A percentile compares a stretch with the other conserved stretches of the same genome.
phyloP scores from a whole-genome alignment of 306 rosid genomes.

The Chamaecrista fasciculata region DNA sequence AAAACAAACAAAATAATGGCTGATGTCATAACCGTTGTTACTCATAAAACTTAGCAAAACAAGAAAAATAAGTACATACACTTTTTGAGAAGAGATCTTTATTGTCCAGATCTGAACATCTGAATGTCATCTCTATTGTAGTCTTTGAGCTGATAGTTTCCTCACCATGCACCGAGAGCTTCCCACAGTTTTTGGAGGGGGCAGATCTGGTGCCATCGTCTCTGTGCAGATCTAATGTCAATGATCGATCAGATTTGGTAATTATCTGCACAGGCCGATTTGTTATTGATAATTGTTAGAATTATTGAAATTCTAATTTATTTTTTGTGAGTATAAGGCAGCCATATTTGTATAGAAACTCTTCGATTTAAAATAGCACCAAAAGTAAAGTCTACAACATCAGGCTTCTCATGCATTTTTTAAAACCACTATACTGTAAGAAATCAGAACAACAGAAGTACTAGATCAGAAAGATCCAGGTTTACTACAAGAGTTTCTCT shows the following conservation, averaged over 20 bases:
- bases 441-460: background rate
- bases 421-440: slow-evolving; percentile 4
- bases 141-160: slow-evolving; percentile 84
- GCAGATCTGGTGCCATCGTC: slow-evolving; percentile 56
- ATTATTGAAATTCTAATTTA: slow-evolving; percentile 27
- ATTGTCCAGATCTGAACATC: slow-evolving; percentile 86
- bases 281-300: slow-evolving; percentile 16
- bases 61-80: slow-evolving; percentile 50
- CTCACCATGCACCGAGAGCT: slow-evolving; percentile 76
- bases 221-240: slow-evolving; percentile 64
- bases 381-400: slow-evolving; percentile 8
- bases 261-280: slow-evolving; percentile 72
- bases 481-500: background rate
- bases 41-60: slow-evolving; percentile 26
- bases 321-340: slow-evolving; percentile 24
- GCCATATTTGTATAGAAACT: slow-evolving; percentile 26
- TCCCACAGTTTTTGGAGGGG: slow-evolving; percentile 56
- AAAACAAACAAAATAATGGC: slow-evolving; percentile 32
- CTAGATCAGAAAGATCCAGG: slow-evolving; percentile 1
- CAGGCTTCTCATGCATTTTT: slow-evolving; percentile 23
- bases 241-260: slow-evolving; percentile 58
- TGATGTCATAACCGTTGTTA: slow-evolving; percentile 15
- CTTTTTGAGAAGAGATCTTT: slow-evolving; percentile 95
- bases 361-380: slow-evolving; percentile 23
- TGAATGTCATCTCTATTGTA: slow-evolving; percentile 63